phyloP scores from a whole-genome alignment of 352 stramenopile genomes.

The Globisporangium spiculum region DNA sequence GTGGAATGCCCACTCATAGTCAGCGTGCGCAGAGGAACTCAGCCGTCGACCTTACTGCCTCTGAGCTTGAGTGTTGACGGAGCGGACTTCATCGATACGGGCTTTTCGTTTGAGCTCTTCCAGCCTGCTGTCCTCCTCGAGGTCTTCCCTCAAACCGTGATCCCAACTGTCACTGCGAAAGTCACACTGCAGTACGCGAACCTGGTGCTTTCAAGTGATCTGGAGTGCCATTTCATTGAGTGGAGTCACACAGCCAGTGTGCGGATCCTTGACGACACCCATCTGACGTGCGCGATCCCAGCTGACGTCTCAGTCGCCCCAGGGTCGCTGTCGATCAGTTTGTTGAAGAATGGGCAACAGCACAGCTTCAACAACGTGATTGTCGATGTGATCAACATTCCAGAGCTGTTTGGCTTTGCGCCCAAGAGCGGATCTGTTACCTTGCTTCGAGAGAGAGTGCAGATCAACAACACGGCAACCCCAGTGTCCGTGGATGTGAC shows the following conservation, averaged over 20 bases:
- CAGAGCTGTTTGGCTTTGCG: constrained; percentile 31
- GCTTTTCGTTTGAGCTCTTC: constrained; percentile 30
- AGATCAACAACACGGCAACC: too few species aligned
- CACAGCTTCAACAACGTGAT: constrained; percentile 27
- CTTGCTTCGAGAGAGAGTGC: background rate
- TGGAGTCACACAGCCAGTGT: constrained; percentile 30
- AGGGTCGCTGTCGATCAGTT: constrained; percentile 14
- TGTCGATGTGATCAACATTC: constrained; percentile 25
- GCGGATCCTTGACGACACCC: constrained; percentile 19
- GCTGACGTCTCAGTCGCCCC: constrained; percentile 9
- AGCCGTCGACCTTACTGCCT: constrained; percentile 8
- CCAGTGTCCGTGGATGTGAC: constrained; percentile 19
- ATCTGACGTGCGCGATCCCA: constrained; percentile 24
- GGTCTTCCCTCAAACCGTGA: constrained; percentile 22
- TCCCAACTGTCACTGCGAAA: constrained; percentile 21
- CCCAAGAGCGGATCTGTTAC: constrained; percentile 21
- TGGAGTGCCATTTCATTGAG: constrained; percentile 28
- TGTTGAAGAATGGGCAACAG: constrained; percentile 20
- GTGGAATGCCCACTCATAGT: constrained; percentile 11
- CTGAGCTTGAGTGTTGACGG: constrained; percentile 33
- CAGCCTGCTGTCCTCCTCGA: constrained; percentile 20
- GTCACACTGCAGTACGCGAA: constrained; percentile 24
- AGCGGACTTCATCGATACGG: constrained; percentile 28
- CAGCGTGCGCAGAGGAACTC: background rate
- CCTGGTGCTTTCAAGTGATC: constrained; percentile 20